Evolutionary conservation across 2,329 filamentous ascomycete genomes (phyloP), one percentile per base, ranked within the genome.

Genomic region (Helotiales sp.): DNA sequence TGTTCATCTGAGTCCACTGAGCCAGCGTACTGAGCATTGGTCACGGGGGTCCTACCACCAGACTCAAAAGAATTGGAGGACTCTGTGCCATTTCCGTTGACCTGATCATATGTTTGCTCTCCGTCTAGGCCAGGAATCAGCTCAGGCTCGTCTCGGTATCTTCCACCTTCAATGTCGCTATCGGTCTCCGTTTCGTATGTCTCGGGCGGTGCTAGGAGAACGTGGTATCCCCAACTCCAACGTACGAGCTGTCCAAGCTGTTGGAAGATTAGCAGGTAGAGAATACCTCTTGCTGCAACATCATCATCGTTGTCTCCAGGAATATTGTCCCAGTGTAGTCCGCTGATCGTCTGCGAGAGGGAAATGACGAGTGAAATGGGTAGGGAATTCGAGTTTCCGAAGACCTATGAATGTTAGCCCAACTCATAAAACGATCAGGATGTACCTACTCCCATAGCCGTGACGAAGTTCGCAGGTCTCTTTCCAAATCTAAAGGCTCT

Each of bases 221-320:
- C 87, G 68, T 96, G 92, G 73, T 96, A 98, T 10, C 95, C 95
- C 95, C 95, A 99, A 62, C 91, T 97, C 95, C 95, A 99, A 58
- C 95, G 85, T 19, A 99, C 87, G 25, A 98, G 79, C 74, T 99
- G 95, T 22, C 95, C 95, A 2, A 99, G 84, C 73, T 99, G 95
- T 76, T 99, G 95, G 76, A 99, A 99, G 65, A 99, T 96, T 61
- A 99, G 81, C 10, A 99, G 82, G 70, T 99, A 99, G 0, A 99
- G 78, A 60, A 99, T 98, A 59, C 95, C 95, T 61, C 95, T 86
- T 2, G 95, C 93, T 24, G 85, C 93, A 19, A 99, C 95, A 73
- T 98, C 91, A 58, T 96, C 90, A 69, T 98, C 93, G 69, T 96
- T 98, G 67, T 99, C 95, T 54, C 91, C 89, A 0, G 91, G 90